These are phyloP conservation scores for Juglanconis oblonga DNA, from an alignment of 2,329 filamentous ascomycete species.

Conservation along the genomic window DNA sequence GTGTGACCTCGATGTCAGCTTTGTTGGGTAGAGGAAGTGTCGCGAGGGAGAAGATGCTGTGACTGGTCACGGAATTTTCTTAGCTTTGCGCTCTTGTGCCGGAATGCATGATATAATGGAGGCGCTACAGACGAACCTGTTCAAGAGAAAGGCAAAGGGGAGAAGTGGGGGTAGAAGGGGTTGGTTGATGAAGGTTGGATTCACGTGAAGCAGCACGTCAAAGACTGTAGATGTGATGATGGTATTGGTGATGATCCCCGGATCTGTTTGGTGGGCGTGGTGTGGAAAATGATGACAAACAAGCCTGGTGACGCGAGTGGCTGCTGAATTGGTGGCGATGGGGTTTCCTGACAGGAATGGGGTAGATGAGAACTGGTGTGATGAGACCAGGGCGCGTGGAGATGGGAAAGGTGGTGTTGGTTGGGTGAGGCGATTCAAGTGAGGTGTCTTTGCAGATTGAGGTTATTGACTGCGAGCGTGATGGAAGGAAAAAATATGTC, in stretches of 20 bases:
- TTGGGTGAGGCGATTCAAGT: background rate
- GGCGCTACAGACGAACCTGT: background rate
- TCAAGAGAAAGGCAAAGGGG: background rate
- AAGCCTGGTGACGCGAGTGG: background rate
- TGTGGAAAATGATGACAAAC: background rate
- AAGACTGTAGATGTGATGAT: background rate
- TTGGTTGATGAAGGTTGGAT: background rate
- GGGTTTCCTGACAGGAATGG: too few species aligned
- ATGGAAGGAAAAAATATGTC: background rate
- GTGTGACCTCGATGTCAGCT: background rate
- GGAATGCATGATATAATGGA: background rate
- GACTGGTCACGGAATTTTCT: background rate
- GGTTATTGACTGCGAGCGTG: background rate
- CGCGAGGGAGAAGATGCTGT: background rate
- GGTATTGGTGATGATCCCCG: background rate
- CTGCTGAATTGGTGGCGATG: background rate
- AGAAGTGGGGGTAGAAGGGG: background rate
- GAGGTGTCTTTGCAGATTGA: background rate
- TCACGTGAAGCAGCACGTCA: background rate
- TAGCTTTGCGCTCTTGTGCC: background rate
- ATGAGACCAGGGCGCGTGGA: background rate
- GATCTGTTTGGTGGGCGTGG: background rate
- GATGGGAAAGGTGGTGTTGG: background rate
- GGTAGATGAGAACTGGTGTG: background rate
- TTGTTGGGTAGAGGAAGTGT: background rate